These are phyloP conservation scores for Vigna reflexopilosa DNA, from an alignment of 306 rosid genomes.

Conservation along the genomic window DNA sequence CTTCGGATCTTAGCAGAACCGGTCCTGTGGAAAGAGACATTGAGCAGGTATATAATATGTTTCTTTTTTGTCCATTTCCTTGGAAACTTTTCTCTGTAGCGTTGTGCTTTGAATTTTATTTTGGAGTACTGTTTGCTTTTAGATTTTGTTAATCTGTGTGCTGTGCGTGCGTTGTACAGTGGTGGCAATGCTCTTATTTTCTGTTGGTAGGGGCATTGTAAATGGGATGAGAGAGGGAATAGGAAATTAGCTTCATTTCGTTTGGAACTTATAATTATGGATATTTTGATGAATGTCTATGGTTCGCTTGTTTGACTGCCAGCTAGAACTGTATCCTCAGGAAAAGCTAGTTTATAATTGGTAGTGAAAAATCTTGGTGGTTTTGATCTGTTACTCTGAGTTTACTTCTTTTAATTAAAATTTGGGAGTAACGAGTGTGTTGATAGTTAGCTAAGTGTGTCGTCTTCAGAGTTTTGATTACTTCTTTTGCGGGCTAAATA, in stretches of 20 bases:
- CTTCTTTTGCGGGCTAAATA: neutral
- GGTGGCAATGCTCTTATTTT: conserved; percentile 32
- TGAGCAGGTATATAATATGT: conserved; percentile 77
- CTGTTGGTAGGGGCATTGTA: conserved; percentile 24
- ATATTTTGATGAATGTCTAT: conserved; percentile 5
- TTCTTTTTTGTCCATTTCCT: conserved; percentile 36
- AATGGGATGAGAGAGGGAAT: neutral
- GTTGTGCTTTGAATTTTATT: conserved; percentile 21
- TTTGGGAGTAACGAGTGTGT: neutral
- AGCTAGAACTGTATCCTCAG: neutral
- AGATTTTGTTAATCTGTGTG: conserved; percentile 30
- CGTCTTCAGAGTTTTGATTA: conserved; percentile 8
- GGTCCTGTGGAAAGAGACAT: conserved; percentile 89
- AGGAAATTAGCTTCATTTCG: conserved; percentile 33
- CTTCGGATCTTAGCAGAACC: conserved; percentile 90
- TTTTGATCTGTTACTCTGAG: neutral
- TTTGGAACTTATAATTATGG: conserved; percentile 6
- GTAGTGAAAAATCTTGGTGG: conserved; percentile 6
- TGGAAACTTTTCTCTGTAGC: conserved; percentile 17
- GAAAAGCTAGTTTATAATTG: neutral
- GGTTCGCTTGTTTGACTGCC: conserved; percentile 10
- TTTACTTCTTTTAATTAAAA: neutral
- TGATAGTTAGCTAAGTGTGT: neutral
- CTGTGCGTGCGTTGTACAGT: conserved; percentile 8
- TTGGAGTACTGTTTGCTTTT: conserved; percentile 39